Percentiles rank a stretch among this genome's conserved stretches.
phyloP scores from a whole-genome alignment of 805 yeast genomes.

The Zygosaccharomyces kombuchaensis region DNA sequence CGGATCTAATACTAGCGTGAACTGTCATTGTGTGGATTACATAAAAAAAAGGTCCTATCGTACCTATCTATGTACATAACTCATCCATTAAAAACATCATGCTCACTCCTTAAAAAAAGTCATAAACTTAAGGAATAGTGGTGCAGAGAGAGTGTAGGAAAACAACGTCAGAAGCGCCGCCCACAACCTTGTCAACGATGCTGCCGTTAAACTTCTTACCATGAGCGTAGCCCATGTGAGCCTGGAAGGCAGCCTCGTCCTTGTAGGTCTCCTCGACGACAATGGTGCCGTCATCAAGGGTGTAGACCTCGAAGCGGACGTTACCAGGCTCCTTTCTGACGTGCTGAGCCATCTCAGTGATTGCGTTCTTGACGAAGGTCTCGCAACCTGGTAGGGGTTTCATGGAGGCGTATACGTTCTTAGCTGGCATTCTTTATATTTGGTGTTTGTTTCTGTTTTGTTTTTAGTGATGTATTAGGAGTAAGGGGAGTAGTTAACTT shows the following conservation, averaged over 20 bases:
- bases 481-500: background rate
- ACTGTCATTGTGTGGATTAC: background rate
- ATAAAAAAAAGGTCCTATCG: background rate
- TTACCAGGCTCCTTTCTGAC: slow-evolving; percentile 6
- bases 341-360: slow-evolving; percentile 3
- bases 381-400: slow-evolving; percentile 1
- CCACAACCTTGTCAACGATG: slow-evolving; percentile 6
- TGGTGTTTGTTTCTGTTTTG: background rate
- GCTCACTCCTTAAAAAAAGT: background rate
- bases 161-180: slow-evolving; percentile 4
- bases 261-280: slow-evolving; percentile 6
- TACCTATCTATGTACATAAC: background rate
- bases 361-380: background rate
- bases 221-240: slow-evolving; percentile 5
- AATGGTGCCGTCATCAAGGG: background rate
- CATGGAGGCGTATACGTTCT: slow-evolving; percentile 3
- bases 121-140: background rate
- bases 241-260: slow-evolving; percentile 6
- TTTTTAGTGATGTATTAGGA: background rate
- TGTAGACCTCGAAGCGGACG: slow-evolving; percentile 6
- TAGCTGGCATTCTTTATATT: slow-evolving; percentile 1
- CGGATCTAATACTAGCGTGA: background rate
- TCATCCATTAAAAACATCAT: background rate
- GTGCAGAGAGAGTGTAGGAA: slow-evolving; percentile 1
- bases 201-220: slow-evolving; percentile 5